Evolutionary conservation across 2,329 filamentous ascomycete species (phyloP), one percentile per base, ranked within the genome.

Genomic region (Talaromyces sp.): DNA sequence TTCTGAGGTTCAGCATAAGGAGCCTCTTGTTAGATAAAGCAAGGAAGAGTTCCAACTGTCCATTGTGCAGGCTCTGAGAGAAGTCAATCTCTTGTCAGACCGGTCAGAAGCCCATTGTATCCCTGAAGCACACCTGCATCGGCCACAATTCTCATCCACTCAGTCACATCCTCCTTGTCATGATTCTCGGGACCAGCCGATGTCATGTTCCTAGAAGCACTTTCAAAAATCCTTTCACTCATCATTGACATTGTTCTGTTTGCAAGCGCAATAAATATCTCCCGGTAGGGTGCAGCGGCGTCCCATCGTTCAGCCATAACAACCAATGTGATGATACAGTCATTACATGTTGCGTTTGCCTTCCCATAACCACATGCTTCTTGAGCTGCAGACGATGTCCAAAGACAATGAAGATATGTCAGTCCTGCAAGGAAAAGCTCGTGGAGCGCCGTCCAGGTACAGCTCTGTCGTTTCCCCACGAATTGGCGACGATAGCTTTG

Each of bases 351-450:
- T 35, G 62, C 72, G 66, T 67, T 75, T 10, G 74, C 66, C 3
- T 69, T 54, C 4, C 68, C 65, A 16, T 68, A 56, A 16, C 66
- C 59, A 19, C 47, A 16, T 3, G 59, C 37, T 33, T 65, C 54
- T 3, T 72, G 67, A 0, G 65, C 68, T 0, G 65, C 63, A 2
- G 71, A 52, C 2, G 72, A 74, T 19, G 67, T 70, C 76, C 75
- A 77, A 3, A 78, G 71, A 56, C 75, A 78, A 65, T 78, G 72
- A 2, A 75, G 68, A 65, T 72, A 73, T 13, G 70, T 72, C 62
- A 73, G 54, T 27, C 71, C 72, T 0, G 66, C 72, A 1, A 73
- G 67, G 56, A 72, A 73, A 16, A 73, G 58, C 7, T 35, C 31
- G 54, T 72, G 70, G 2, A 73, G 59, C 0, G 67, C 56, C 7